Percentiles rank a stretch among this genome's conserved stretches.
These are phyloP conservation scores for Lactarius deliciosus DNA, from an alignment of 768 basidiomycete species.

Conservation along the genomic window DNA sequence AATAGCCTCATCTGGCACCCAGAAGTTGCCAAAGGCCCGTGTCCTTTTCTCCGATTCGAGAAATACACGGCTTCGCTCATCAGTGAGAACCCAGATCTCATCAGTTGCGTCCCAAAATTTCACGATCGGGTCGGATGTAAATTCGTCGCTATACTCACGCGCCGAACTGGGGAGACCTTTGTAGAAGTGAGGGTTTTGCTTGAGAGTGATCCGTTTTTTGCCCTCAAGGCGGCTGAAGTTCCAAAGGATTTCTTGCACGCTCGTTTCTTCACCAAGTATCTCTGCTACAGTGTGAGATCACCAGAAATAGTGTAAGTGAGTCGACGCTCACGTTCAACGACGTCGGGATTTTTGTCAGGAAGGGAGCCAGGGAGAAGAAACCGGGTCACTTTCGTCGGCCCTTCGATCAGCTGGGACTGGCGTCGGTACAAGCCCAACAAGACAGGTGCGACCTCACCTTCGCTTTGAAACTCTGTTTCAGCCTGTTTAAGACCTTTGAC, in stretches of 20 bases:
- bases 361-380: constrained; percentile 10
- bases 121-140: not conserved
- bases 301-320: not conserved
- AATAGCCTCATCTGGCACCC: constrained; percentile 3
- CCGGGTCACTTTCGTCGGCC: constrained; percentile 4
- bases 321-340: constrained; percentile 12
- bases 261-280: constrained; percentile 5
- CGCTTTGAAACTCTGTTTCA: not conserved
- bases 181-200: constrained; percentile 22
- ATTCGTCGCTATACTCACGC: not conserved
- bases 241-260: constrained; percentile 19
- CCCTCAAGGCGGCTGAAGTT: constrained; percentile 17
- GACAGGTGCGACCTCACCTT: not conserved
- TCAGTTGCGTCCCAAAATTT: not conserved
- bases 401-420: not conserved
- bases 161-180: not conserved
- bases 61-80: constrained; percentile 16
- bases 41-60: constrained; percentile 1
- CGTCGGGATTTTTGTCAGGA: not conserved
- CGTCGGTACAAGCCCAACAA: not conserved
- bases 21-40: constrained; percentile 19
- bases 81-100: constrained; percentile 13
- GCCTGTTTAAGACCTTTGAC: not conserved
- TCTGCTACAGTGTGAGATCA: constrained; percentile 3
- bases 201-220: constrained; percentile 13